Conservation (phyloP, 257 asterid species). For the Solanum phureja region DNA sequence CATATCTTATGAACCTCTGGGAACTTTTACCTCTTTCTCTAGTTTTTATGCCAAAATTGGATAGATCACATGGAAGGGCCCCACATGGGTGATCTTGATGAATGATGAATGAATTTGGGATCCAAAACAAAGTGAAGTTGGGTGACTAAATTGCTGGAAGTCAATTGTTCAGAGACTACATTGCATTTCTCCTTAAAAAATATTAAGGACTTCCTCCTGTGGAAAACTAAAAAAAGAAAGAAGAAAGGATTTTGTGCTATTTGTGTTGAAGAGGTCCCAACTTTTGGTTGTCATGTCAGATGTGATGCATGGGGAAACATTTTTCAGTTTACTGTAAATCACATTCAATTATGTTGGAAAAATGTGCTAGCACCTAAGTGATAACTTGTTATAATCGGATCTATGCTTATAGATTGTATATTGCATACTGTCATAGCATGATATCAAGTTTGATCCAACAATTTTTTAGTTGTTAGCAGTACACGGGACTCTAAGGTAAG, state of each 20-base stretch:
- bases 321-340: background rate
- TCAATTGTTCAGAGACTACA: background rate
- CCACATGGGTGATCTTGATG: background rate
- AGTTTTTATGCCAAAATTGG: background rate
- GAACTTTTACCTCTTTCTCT: background rate
- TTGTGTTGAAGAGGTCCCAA: background rate
- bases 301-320: background rate
- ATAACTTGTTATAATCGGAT: background rate
- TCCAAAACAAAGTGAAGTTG: background rate
- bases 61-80: background rate
- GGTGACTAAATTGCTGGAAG: background rate
- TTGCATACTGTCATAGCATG: background rate
- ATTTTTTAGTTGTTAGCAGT: background rate
- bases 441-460: background rate
- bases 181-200: background rate
- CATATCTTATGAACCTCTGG: background rate
- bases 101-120: background rate
- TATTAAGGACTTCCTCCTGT: background rate
- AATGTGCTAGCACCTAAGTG: background rate
- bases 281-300: background rate
- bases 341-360: background rate
- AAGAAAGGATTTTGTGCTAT: background rate
- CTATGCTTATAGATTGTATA: background rate
- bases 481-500: background rate
- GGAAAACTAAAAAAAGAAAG: background rate